These are phyloP conservation scores for Auriscalpium vulgare DNA, from an alignment of 768 basidiomycete species.

Conservation along the genomic window DNA sequence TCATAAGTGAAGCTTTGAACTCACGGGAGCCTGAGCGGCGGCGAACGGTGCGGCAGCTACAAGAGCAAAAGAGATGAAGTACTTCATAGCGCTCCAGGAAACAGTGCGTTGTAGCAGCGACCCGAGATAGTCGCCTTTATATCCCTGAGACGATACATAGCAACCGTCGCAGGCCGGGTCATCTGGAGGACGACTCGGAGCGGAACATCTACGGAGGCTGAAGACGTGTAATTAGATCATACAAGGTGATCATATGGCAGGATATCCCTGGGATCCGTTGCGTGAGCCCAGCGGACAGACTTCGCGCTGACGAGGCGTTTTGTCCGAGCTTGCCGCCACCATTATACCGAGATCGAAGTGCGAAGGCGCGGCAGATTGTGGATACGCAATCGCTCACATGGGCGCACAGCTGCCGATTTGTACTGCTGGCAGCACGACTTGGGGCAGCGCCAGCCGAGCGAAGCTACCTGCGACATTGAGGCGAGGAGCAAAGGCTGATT, in stretches of 20 bases:
- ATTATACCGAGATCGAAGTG: not conserved
- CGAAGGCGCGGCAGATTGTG: not conserved
- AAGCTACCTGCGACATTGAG: not conserved
- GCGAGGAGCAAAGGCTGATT: constrained; percentile 2
- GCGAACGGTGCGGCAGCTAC: constrained; percentile 18
- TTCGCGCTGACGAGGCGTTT: not conserved
- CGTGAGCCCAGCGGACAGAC: not conserved
- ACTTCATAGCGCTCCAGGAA: constrained; percentile 10
- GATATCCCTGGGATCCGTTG: not conserved
- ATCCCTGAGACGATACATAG: not conserved
- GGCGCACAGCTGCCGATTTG: no score
- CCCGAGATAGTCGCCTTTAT: not conserved
- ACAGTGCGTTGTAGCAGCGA: no score
- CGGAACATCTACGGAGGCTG: not conserved
- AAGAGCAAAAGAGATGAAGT: constrained; percentile 14
- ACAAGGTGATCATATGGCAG: not conserved
- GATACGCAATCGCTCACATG: no score
- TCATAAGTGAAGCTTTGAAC: not conserved
- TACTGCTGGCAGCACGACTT: no score
- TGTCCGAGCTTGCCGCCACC: not conserved
- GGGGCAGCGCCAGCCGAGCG: no score
- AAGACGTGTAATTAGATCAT: no score
- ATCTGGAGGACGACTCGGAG: not conserved
- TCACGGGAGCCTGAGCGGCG: constrained; percentile 16
- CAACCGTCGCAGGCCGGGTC: no score